These are phyloP conservation scores for Termitomyces sp. DNA, from an alignment of 768 basidiomycete genomes.

Conservation along the genomic window DNA sequence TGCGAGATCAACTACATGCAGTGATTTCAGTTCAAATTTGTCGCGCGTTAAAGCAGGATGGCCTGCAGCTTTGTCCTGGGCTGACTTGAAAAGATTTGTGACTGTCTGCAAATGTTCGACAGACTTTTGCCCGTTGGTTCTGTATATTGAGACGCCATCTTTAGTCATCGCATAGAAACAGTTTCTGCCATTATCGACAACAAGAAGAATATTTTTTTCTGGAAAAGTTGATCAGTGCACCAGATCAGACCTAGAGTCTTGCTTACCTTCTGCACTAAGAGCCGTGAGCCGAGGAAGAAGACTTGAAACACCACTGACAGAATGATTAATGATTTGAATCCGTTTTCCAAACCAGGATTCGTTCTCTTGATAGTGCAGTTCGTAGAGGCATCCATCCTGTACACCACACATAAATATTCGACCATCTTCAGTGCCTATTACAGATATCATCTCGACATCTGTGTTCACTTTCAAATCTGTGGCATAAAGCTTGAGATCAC, in stretches of 20 bases:
- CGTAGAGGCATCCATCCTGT: slow-evolving; percentile 86
- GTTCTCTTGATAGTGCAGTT: slow-evolving; percentile 84
- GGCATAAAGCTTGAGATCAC: slow-evolving; percentile 83
- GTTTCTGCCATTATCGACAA: slow-evolving; percentile 62
- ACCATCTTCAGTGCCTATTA: slow-evolving; percentile 73
- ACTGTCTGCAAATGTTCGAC: slow-evolving; percentile 71
- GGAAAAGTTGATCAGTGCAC: slow-evolving; percentile 6
- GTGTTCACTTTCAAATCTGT: slow-evolving; percentile 78
- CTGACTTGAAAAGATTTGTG: slow-evolving; percentile 66
- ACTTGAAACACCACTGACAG: slow-evolving; percentile 72
- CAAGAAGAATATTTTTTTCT: slow-evolving; percentile 71
- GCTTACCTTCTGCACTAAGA: slow-evolving; percentile 59
- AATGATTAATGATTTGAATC: slow-evolving; percentile 82
- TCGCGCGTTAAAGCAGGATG: slow-evolving; percentile 66
- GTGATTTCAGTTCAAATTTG: slow-evolving; percentile 60
- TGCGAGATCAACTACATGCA: slow-evolving; percentile 62
- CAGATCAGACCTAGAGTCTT: neutral
- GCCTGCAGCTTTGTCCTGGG: slow-evolving; percentile 78
- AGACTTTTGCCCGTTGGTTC: slow-evolving; percentile 54
- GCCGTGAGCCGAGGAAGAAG: slow-evolving; percentile 72
- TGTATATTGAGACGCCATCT: slow-evolving; percentile 64
- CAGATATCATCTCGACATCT: slow-evolving; percentile 82
- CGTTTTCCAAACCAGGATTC: slow-evolving; percentile 92
- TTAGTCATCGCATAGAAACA: slow-evolving; percentile 76
- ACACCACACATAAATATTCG: slow-evolving; percentile 88